Evolutionary conservation across 192 early-diverging fungal species (phyloP), one percentile per base, ranked within the genome.

Genomic region (Linnemannia zychae): DNA sequence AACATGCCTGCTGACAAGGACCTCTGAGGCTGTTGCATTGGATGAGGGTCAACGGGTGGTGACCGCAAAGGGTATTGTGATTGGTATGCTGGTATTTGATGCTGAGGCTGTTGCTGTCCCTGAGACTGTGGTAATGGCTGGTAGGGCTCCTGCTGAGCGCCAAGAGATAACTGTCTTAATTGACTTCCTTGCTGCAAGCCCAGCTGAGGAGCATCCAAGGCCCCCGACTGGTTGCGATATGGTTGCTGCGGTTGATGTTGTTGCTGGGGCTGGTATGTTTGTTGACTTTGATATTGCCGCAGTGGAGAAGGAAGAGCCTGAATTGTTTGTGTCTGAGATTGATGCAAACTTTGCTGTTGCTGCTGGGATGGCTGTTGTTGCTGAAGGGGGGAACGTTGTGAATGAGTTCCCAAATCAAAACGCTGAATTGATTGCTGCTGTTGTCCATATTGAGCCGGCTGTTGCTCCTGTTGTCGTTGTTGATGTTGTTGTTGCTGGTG

Each of bases 401-500:
- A 47, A 34, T 66, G 60, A 28, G 74, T 47, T 46, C 48, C 63
- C n/a, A 66, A 37, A 67, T 66, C 76, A 24, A 77, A 18, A 15
- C 69, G 76, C 28, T 76, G 75, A 17, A 50, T 3, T n/a, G n/a
- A n/a, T 18, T 72, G 69, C 0, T 72, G 70, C 53, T 72, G 57
- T 15, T 24, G 57, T 15, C 24, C 57, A 63, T 63, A 63, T 31
- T 24, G 57, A 38, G 38, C 18, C n/a, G 38, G 36, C 18, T 69
- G 57, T 31, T 63, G 57, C 13, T 63, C 57, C n/a, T 57, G 52
- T 16, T 77, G 76, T 46, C 24, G 38, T 20, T 69, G 66, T n/a
- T 72, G 71, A 2, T 79, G 57, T 17, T 79, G 77, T 36, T 77
- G 67, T 37, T 70, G 68, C 6, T 71, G 76, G 17, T 70, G 67